Conservation (phyloP, 768 basidiomycete species). For the Naganishia kalamii region DNA sequence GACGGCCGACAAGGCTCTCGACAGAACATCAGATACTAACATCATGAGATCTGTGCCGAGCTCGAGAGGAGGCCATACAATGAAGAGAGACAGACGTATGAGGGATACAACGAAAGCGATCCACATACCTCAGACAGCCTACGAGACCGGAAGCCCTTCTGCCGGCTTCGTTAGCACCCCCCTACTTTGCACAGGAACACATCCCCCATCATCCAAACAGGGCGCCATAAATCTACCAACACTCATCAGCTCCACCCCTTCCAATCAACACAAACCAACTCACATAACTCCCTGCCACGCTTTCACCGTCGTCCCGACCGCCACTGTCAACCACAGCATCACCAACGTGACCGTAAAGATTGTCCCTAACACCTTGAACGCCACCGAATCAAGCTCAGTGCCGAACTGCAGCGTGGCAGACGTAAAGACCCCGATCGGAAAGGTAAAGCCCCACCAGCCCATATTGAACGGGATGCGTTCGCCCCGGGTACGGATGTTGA, state of each 20-base stretch:
- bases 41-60: too few species aligned
- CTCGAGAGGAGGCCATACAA: too few species aligned
- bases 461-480: slow-evolving; percentile 20
- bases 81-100: too few species aligned
- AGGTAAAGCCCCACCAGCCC: slow-evolving; percentile 36
- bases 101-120: too few species aligned
- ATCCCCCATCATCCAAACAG: background rate
- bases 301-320: slow-evolving; percentile 29
- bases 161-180: background rate
- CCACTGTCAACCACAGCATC: slow-evolving; percentile 39
- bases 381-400: slow-evolving; percentile 35
- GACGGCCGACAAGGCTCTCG: too few species aligned
- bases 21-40: too few species aligned
- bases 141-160: too few species aligned
- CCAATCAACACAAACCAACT: background rate
- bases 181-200: background rate
- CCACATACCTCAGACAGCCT: too few species aligned
- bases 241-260: background rate
- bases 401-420: slow-evolving; percentile 38
- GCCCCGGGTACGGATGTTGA: slow-evolving; percentile 25
- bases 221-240: slow-evolving; percentile 1
- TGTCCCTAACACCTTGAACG: slow-evolving; percentile 41
- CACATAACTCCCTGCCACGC: slow-evolving; percentile 35
- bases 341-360: slow-evolving; percentile 34
- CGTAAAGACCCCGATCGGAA: slow-evolving; percentile 42